Evolutionary conservation across 768 basidiomycete genomes (phyloP).

Genomic region (Rhizopogon sp.): DNA sequence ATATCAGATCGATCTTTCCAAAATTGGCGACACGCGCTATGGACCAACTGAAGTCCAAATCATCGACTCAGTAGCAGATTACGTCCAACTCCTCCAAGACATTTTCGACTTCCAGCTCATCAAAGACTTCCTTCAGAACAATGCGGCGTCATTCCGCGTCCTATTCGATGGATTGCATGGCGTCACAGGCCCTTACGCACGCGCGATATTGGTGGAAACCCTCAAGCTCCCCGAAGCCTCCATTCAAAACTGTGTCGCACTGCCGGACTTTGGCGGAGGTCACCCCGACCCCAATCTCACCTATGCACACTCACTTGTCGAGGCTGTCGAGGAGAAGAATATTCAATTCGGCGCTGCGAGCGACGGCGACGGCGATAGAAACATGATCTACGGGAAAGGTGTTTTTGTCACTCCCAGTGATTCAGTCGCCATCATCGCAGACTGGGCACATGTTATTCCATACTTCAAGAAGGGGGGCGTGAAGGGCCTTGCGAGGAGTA

Average conservation of each 20-base stretch:
- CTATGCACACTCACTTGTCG: slow-evolving; percentile 92
- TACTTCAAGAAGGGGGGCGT: slow-evolving; percentile 88
- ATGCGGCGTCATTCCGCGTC: slow-evolving; percentile 68
- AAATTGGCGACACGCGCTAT: slow-evolving; percentile 72
- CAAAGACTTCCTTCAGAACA: slow-evolving; percentile 76
- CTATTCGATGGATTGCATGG: slow-evolving; percentile 96
- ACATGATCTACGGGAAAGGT: slow-evolving; percentile 99
- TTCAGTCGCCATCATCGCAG: slow-evolving; percentile 97
- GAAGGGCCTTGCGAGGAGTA: slow-evolving; percentile 93
- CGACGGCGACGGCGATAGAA: slow-evolving; percentile 96
- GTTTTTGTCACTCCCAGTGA: slow-evolving; percentile 98
- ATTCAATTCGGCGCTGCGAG: slow-evolving; percentile 95
- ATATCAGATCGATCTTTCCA: slow-evolving; percentile 73
- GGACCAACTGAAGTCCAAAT: slow-evolving; percentile 84
- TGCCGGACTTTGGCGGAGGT: slow-evolving; percentile 95
- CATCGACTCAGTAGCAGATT: slow-evolving; percentile 92
- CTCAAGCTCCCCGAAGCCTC: slow-evolving; percentile 78
- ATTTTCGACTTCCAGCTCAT: slow-evolving; percentile 97
- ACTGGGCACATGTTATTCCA: slow-evolving; percentile 90
- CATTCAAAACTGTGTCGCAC: slow-evolving; percentile 86
- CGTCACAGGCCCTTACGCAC: slow-evolving; percentile 95
- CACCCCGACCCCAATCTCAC: slow-evolving; percentile 99
- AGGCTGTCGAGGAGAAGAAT: slow-evolving; percentile 78
- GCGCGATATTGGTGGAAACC: slow-evolving; percentile 76
- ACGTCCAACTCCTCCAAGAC: slow-evolving; percentile 71